Conservation (phyloP, 306 rosid genomes). For the Lathyrus tuberosus region DNA sequence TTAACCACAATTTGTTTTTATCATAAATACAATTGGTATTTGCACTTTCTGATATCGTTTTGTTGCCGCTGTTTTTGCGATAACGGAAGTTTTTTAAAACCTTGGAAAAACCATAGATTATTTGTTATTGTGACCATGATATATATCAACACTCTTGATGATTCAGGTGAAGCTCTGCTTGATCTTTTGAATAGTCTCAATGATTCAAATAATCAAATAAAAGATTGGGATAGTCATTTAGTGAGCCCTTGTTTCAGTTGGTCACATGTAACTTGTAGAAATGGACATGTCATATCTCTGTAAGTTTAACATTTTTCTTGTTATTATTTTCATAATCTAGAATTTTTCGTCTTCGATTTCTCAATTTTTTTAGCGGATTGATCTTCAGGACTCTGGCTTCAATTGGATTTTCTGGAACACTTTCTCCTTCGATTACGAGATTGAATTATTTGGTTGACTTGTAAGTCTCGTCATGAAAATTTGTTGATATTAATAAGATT, state of each 20-base stretch:
- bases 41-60: too few relatives aligned
- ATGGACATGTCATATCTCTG: conserved; percentile 80
- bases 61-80: too few relatives aligned
- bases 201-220: conserved; percentile 62
- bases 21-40: too few relatives aligned
- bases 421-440: conserved; percentile 74
- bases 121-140: too few relatives aligned
- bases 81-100: too few relatives aligned
- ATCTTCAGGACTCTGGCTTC: conserved; percentile 79
- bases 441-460: conserved; percentile 73
- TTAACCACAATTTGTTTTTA: too few relatives aligned
- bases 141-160: neutral
- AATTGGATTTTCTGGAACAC: conserved; percentile 75
- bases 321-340: conserved; percentile 7
- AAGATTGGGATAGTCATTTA: conserved; percentile 66
- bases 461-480: conserved; percentile 55
- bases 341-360: neutral
- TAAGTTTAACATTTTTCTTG: conserved; percentile 42
- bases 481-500: conserved; percentile 16
- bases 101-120: too few relatives aligned
- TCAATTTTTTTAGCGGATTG: conserved; percentile 14
- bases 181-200: conserved; percentile 65
- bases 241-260: conserved; percentile 94
- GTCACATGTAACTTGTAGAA: conserved; percentile 77
- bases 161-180: conserved; percentile 76